Base-by-base conservation (phyloP, 257 asterid species). In the Anisodus tanguticus region DNA sequence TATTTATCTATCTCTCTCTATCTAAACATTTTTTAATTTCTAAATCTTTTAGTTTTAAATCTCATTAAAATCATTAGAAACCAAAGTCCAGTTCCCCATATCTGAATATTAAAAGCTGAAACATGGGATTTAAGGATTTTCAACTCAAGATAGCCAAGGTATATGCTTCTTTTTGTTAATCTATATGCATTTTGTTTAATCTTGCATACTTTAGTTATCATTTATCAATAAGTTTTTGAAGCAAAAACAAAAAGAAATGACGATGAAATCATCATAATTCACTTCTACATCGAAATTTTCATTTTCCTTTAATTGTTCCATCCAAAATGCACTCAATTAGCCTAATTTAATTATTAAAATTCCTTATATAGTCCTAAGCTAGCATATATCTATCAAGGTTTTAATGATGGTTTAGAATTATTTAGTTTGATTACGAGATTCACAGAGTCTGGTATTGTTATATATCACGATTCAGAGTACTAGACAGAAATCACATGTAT, bases 91-190 rank as follows among this genome's bases (percentile, higher is more conserved):
- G 59, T 49, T 60, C 45, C 47, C 15, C 51, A 76, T 19, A 10
- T 76, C 39, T 22, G n/a, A 13, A 74, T 6, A 49, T 76, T 76
- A 63, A 76, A 53, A 51, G 81, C 26, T 76, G 81, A 76, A 76
- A 51, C 45, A 88, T 90, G 95, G 88, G 89, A 1, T 84, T 92
- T 84, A 90, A 86, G 88, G 83, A 87, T 85, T 84, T 90, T 84
- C 90, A 70, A 82, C 90, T 88, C 37, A 90, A 85, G 87, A 81
- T 87, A 6, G 85, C 55, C 88, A 90, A 92, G 95, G 95, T 88
- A 87, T 71, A 3, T 85, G 70, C 68, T 63, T 68, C 41, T 57
- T 6, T 47, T n/a, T 17, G 39, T 43, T 9, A 63, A 79, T 58
- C 45, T 2, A 60, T n/a, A 31, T 9, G 11, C 39, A 26, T 51